These are phyloP conservation scores for Stevia rebaudiana DNA, from an alignment of 140 eudicot species.

Conservation along the genomic window DNA sequence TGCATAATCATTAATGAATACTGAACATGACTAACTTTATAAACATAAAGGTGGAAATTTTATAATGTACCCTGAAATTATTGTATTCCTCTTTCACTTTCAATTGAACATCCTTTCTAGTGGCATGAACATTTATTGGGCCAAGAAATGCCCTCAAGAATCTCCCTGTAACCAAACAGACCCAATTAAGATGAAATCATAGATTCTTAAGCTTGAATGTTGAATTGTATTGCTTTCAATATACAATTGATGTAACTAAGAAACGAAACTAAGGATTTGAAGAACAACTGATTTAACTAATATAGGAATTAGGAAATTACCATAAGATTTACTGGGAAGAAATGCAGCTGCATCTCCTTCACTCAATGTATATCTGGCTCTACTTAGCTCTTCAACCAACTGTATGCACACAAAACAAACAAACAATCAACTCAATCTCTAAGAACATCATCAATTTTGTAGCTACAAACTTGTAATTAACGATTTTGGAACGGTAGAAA, in stretches of 20 bases:
- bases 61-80: conserved; percentile 42
- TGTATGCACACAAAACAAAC: conserved; percentile 14
- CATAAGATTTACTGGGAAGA: conserved; percentile 81
- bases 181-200: conserved; percentile 4
- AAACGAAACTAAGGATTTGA: background rate
- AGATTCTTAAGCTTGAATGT: background rate
- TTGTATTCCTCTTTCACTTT: conserved; percentile 94
- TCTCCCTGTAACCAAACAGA: conserved; percentile 46
- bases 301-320: conserved; percentile 14
- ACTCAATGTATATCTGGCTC: conserved; percentile 50
- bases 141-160: conserved; percentile 83
- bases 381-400: conserved; percentile 63
- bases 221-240: background rate
- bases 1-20: conserved; percentile 7
- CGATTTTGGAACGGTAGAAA: background rate
- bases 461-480: background rate
- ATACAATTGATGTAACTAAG: background rate
- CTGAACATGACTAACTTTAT: background rate
- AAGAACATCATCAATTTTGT: background rate
- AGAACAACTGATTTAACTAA: background rate
- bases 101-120: conserved; percentile 77
- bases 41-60: conserved; percentile 16
- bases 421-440: background rate
- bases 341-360: conserved; percentile 92
- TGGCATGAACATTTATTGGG: conserved; percentile 81